phyloP scores from a whole-genome alignment of 139 green algal species.

The Mesotaenium endlicherianum region DNA sequence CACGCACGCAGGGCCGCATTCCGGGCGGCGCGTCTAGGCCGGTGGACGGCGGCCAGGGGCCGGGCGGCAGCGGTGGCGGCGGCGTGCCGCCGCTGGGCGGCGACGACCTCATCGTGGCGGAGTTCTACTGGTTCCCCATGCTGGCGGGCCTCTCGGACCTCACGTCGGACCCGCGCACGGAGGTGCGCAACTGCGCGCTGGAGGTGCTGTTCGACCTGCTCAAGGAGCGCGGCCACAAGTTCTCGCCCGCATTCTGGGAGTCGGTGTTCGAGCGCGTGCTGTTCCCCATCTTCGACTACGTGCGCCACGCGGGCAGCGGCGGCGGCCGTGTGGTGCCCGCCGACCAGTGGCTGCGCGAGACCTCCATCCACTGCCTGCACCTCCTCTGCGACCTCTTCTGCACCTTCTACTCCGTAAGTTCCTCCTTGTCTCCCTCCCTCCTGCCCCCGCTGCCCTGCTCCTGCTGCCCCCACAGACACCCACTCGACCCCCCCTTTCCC shows the following conservation, averaged over 20 bases:
- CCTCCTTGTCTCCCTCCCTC: no score
- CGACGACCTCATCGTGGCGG: slow-evolving; percentile 34
- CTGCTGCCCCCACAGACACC: no score
- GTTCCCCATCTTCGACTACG: slow-evolving; percentile 97
- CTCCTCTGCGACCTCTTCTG: slow-evolving; percentile 90
- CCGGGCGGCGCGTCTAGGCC: slow-evolving; percentile 13
- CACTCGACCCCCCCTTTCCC: no score
- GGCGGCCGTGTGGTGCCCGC: neutral
- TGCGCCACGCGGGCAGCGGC: slow-evolving; percentile 60
- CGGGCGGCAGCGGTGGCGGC: no score
- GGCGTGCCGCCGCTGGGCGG: no score
- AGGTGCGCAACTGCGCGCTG: slow-evolving; percentile 75
- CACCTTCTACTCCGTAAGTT: slow-evolving; percentile 68
- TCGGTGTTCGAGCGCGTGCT: slow-evolving; percentile 91
- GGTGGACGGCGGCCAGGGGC: slow-evolving; percentile 10
- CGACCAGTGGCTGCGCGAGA: slow-evolving; percentile 43
- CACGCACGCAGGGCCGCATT: slow-evolving; percentile 16
- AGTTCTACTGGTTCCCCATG: slow-evolving; percentile 97
- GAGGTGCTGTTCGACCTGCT: slow-evolving; percentile 91
- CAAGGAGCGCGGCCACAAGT: slow-evolving; percentile 81
- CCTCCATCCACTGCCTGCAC: slow-evolving; percentile 66
- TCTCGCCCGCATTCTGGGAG: slow-evolving; percentile 87
- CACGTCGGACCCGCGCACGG: slow-evolving; percentile 87
- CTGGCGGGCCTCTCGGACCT: slow-evolving; percentile 94
- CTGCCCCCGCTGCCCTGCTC: no score